These are phyloP conservation scores for Lodderomyces parapsilosis DNA, from an alignment of 1,139 yeast genomes.

Conservation along the genomic window DNA sequence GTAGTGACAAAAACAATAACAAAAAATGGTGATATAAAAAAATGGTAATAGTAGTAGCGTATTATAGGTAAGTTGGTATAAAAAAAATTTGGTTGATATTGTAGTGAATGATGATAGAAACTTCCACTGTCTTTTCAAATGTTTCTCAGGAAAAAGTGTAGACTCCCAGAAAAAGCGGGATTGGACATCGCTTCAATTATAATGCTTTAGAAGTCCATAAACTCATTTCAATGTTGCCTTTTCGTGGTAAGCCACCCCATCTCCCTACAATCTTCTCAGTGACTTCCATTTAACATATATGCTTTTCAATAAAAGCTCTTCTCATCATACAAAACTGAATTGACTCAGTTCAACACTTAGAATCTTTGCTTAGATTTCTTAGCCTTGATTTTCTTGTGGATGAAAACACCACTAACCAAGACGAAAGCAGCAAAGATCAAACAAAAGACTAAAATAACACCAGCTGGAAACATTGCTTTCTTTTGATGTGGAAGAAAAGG, in stretches of 20 bases:
- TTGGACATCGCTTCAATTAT: not conserved
- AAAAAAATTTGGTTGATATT: not conserved
- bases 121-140: not conserved
- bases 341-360: too few species aligned
- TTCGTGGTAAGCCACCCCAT: too few species aligned
- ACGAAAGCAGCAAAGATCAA: conserved; percentile 43
- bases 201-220: too few species aligned
- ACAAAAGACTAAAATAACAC: conserved; percentile 52
- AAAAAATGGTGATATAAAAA: not conserved
- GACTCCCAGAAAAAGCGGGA: not conserved
- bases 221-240: too few species aligned
- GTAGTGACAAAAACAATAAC: not conserved
- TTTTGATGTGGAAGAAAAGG: conserved; percentile 4
- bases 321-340: not conserved
- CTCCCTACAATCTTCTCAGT: too few species aligned
- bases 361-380: conserved; percentile 50
- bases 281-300: too few species aligned
- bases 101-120: not conserved
- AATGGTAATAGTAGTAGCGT: not conserved
- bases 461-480: conserved; percentile 45
- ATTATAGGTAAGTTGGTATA: not conserved
- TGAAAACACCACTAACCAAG: conserved; percentile 34
- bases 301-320: not conserved
- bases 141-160: not conserved
- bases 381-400: conserved; percentile 40